Base-by-base conservation (phyloP, 2,329 filamentous ascomycete genomes). In the Coniochaeta hoffmannii region DNA sequence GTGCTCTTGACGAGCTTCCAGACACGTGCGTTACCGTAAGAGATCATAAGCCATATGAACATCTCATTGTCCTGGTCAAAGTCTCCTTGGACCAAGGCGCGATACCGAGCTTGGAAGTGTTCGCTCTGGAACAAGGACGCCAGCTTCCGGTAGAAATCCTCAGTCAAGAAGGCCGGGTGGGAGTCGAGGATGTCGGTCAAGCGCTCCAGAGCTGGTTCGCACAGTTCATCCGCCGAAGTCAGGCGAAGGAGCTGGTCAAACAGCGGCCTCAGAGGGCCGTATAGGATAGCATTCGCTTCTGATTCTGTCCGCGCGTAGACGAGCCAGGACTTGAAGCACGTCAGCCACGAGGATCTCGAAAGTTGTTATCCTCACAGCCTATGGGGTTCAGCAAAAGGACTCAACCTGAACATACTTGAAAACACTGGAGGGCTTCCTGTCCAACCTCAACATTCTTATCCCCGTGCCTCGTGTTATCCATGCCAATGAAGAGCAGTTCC, bases 291-390 rank as follows among this genome's bases (percentile, higher is more conserved):
- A 32, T 80, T 78, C 49, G 79, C 77, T 3, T 79, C 73, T 52
- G 84, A 83, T 28, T 81, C 76, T 32, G 82, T 79, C 63, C 90
- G 87, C 5, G 84, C 85, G 64, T 90, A 91, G 61, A 83, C 77
- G 31, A 90, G 79, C 88, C 88, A 93, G 4, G 86, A 80, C 85
- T 88, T 54, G 9, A 34, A 36, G 61, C 53, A 63, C 51, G 32
- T 58, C 50, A 57, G 56, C 34, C 53, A 53, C 50, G 54, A 51
- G 26, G 17, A 1, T n/a, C 24, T 22, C 17, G n/a, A 52, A 11
- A 24, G 4, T 15, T 4, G 41, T n/a, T 22, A n/a, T 28, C 19
- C 2, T 28, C 22, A 28, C 26, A 7, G 24, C 26, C 19, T 12
- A 46, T 15, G 14, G 35, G 32, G 15, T 9, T 22, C 12, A 12